Conservation (phyloP, 2,329 filamentous ascomycete species). For the Fusarium sp. region DNA sequence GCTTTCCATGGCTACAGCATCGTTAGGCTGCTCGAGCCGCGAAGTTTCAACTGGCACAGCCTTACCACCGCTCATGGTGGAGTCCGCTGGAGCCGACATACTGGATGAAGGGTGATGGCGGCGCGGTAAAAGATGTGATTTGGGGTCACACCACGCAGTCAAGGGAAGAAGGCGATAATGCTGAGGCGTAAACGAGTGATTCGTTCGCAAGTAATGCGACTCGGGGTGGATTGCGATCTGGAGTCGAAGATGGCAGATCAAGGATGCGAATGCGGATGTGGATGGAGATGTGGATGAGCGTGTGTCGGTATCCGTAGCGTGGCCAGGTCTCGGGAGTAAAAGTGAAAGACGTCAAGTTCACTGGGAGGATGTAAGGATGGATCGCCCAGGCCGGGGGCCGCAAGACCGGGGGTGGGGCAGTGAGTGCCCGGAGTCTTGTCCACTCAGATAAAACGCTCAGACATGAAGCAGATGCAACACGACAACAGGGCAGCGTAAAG, state of each 20-base stretch:
- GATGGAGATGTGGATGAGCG: slow-evolving; percentile 38
- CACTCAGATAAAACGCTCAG: slow-evolving; percentile 48
- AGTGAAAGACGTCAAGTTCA: slow-evolving; percentile 52
- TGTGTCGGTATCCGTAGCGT: slow-evolving; percentile 38
- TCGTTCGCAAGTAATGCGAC: slow-evolving; percentile 37
- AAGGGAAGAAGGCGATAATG: slow-evolving; percentile 25
- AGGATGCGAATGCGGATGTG: slow-evolving; percentile 38
- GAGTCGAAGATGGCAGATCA: slow-evolving; percentile 26
- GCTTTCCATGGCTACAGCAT: slow-evolving; percentile 58
- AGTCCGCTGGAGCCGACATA: slow-evolving; percentile 55
- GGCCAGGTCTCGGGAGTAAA: slow-evolving; percentile 47
- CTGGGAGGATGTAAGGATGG: slow-evolving; percentile 44
- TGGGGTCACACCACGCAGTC: slow-evolving; percentile 49
- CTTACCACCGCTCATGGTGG: slow-evolving; percentile 54
- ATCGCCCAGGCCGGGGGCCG: slow-evolving; percentile 48
- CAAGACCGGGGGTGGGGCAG: slow-evolving; percentile 50
- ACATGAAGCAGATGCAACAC: slow-evolving; percentile 41
- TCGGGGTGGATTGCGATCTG: slow-evolving; percentile 15
- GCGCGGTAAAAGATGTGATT: slow-evolving; percentile 42
- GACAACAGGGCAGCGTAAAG: slow-evolving; percentile 27
- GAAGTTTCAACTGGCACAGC: slow-evolving; percentile 49
- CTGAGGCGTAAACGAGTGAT: slow-evolving; percentile 34
- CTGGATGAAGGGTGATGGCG: slow-evolving; percentile 36
- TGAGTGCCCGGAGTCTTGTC: slow-evolving; percentile 41
- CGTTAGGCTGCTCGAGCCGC: slow-evolving; percentile 54